Conservation (phyloP, 306 rosid species). For the Bauhinia variegata region DNA sequence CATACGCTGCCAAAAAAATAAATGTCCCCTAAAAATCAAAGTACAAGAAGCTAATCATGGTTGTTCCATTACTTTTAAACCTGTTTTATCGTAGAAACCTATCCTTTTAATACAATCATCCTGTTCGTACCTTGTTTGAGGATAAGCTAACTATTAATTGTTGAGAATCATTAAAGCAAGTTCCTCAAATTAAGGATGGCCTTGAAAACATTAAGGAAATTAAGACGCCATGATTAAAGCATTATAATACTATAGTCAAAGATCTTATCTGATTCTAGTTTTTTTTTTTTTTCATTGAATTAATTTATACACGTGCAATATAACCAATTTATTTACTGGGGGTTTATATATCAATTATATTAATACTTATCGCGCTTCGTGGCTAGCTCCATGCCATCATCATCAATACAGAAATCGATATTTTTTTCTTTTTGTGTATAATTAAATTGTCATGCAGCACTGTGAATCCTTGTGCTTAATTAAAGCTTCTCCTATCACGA, state of each 20-base stretch:
- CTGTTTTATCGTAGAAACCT: too few relatives aligned
- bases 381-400: conserved; percentile 21
- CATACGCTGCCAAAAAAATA: too few relatives aligned
- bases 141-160: neutral
- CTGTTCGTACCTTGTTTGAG: neutral
- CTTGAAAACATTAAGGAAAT: neutral
- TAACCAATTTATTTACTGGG: conserved; percentile 1
- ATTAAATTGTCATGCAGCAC: conserved; percentile 19
- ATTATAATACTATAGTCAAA: too few relatives aligned
- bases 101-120: neutral
- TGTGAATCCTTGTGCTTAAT: conserved; percentile 25
- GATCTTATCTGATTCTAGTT: neutral
- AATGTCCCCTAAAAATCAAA: neutral
- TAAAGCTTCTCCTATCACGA: conserved; percentile 17
- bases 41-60: conserved; percentile 2
- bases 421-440: conserved; percentile 27
- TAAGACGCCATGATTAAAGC: neutral
- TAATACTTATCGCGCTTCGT: neutral
- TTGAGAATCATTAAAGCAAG: conserved; percentile 29
- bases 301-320: neutral
- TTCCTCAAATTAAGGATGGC: conserved; percentile 30
- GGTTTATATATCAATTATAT: neutral
- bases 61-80: neutral
- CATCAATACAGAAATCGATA: conserved; percentile 36
- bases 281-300: neutral